Evolutionary conservation across 1,139 yeast species (phyloP).

Genomic region (Lodderomyces jiufengensis): DNA sequence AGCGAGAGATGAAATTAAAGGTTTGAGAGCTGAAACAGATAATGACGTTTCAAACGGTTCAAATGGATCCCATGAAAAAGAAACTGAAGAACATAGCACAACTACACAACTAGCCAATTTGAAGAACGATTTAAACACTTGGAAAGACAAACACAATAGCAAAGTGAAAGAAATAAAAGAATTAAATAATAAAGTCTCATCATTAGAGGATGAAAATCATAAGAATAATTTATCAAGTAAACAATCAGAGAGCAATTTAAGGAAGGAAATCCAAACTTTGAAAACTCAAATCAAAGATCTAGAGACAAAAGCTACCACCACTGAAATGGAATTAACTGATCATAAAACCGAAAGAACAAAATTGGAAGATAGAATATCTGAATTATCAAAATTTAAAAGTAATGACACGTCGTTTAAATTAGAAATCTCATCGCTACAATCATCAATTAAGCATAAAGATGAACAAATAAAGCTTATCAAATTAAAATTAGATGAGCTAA

Average conservation of each 20-base stretch:
- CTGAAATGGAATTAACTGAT: conserved; percentile 21
- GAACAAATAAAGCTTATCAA: conserved; percentile 45
- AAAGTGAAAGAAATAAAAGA: conserved; percentile 8
- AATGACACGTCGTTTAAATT: conserved; percentile 41
- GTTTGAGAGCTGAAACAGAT: conserved; percentile 18
- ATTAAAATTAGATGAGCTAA: conserved; percentile 32
- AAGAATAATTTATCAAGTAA: conserved; percentile 9
- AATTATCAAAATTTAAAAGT: conserved; percentile 30
- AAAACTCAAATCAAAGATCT: conserved; percentile 11
- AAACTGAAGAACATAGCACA: background rate
- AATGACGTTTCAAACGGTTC: background rate
- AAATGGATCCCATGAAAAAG: background rate
- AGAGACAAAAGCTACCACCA: conserved; percentile 10
- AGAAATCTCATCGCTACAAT: conserved; percentile 38
- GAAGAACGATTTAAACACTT: conserved; percentile 4
- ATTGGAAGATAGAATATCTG: conserved; percentile 26
- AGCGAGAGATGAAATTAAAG: conserved; percentile 41
- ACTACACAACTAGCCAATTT: conserved; percentile 3
- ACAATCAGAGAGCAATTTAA: conserved; percentile 8
- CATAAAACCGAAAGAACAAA: conserved; percentile 25
- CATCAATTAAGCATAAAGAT: conserved; percentile 45
- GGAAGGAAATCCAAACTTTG: conserved; percentile 11
- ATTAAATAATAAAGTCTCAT: conserved; percentile 7
- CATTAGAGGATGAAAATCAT: conserved; percentile 9
- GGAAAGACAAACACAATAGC: conserved; percentile 7